Percentiles rank a stretch among this genome's conserved stretches.
These are phyloP conservation scores for Pseudomicrostroma phylloplanum DNA, from an alignment of 1,284 basidiomycete species.

Conservation along the genomic window DNA sequence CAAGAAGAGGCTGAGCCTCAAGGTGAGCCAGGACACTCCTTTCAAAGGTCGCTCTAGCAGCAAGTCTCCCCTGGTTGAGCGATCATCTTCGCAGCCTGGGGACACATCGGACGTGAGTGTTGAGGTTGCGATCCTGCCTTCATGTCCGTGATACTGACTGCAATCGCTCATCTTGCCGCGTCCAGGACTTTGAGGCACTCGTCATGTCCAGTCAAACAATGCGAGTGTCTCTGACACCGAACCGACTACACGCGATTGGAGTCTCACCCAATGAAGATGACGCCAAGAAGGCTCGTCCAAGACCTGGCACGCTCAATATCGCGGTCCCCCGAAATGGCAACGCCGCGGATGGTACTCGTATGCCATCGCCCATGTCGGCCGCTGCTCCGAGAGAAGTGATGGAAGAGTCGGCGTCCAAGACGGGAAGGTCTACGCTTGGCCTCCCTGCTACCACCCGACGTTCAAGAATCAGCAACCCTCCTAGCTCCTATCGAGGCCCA, in stretches of 20 bases:
- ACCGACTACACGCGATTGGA: constrained; percentile 40
- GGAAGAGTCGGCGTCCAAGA: background rate
- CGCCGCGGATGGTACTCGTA: background rate
- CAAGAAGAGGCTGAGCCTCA: constrained; percentile 32
- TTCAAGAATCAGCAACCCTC: constrained; percentile 11
- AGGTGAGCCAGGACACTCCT: constrained; percentile 13
- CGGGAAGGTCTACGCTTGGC: background rate
- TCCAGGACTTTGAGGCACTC: constrained; percentile 39
- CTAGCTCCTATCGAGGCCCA: constrained; percentile 17
- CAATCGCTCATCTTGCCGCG: background rate
- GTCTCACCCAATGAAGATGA: constrained; percentile 26
- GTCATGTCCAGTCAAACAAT: constrained; percentile 39
- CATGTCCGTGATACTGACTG: background rate
- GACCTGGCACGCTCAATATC: constrained; percentile 24
- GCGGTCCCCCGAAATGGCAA: background rate
- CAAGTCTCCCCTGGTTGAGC: too few species aligned
- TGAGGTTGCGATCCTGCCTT: background rate
- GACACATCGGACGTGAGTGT: background rate
- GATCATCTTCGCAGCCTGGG: too few species aligned
- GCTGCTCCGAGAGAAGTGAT: background rate
- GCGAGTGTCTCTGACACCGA: constrained; percentile 80
- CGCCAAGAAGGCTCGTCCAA: constrained; percentile 17
- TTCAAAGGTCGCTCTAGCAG: too few species aligned
- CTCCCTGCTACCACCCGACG: constrained; percentile 5
- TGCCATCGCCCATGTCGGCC: background rate